These are phyloP conservation scores for Candida orba DNA, from an alignment of 805 yeast species.

Conservation along the genomic window DNA sequence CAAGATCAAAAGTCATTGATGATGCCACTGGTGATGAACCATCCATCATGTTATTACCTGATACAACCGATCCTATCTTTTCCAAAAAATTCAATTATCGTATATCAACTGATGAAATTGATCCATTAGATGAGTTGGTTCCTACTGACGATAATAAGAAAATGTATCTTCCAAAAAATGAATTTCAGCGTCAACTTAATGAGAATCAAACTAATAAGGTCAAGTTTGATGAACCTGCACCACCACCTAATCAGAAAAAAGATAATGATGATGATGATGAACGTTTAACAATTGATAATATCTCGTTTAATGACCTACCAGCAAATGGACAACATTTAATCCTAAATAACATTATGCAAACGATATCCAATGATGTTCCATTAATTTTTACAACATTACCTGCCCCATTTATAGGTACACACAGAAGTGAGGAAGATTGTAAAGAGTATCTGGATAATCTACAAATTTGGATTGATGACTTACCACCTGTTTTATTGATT, in stretches of 20 bases:
- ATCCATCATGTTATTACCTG: slow-evolving; percentile 52
- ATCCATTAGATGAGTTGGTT: slow-evolving; percentile 3
- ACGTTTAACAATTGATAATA: slow-evolving; percentile 27
- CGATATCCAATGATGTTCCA: slow-evolving; percentile 54
- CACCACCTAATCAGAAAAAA: not conserved
- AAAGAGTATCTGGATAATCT: slow-evolving; percentile 69
- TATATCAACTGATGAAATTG: slow-evolving; percentile 1
- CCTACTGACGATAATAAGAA: not conserved
- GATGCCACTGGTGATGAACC: slow-evolving; percentile 66
- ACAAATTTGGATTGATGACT: slow-evolving; percentile 70
- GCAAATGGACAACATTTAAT: slow-evolving; percentile 87
- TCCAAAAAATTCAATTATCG: slow-evolving; percentile 8
- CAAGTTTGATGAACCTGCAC: slow-evolving; percentile 1
- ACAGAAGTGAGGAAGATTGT: slow-evolving; percentile 59
- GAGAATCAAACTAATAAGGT: too few species aligned
- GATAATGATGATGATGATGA: slow-evolving; percentile 13
- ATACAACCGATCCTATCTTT: slow-evolving; percentile 19
- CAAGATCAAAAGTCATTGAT: slow-evolving; percentile 58
- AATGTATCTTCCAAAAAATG: not conserved
- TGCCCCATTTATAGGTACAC: slow-evolving; percentile 79
- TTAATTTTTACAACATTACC: slow-evolving; percentile 88
- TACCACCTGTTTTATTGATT: slow-evolving; percentile 77
- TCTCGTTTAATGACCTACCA: slow-evolving; percentile 79
- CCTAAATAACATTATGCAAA: slow-evolving; percentile 76
- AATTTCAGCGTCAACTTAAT: not conserved